Evolutionary conservation across 768 basidiomycete genomes (phyloP), one percentile per base, ranked within the genome.

Genomic region (Hypsizygus marmoreus): DNA sequence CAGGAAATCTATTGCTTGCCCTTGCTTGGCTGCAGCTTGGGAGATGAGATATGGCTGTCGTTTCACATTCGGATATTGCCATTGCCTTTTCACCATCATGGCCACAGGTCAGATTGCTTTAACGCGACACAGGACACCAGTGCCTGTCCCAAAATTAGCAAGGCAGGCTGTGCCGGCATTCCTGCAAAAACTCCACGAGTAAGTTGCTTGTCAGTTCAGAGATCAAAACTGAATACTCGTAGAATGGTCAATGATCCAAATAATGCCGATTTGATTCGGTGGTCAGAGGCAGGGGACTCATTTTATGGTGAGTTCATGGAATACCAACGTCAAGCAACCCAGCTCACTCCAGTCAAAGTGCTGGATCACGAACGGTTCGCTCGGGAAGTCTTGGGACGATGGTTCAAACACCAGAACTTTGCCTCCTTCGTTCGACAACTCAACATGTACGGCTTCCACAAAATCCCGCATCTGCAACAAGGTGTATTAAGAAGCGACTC

Each of bases 401-500:
- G 88, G 84, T 99, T 97, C 82, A 99, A 99, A 65, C 97, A 98
- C 70, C 84, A 88, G 50, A 97, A 95, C 64, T 98, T 97, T 68
- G 80, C 82, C 46, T 89, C 87, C 25, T 97, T 97, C 57, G 92
- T 95, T 13, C 79, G 92, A 11, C 92, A 97, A 62, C 76, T 95
- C 54, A 97, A 95, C 75, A 94, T 94, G 89, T 97, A 95, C 66
- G 91, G 91, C 43, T 93, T 94, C 65, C 89, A 91, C 77, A 89
- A 89, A 72, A 91, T 97, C 36, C 95, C 94, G 0, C 94, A 98
- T 62, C 82, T 97, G 14, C 94, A 95, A 59, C 91, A 95, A 65
- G 94, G 95, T 35, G 93, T 92, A 20, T 77, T 97, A 51, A 88
- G 84, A 61, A 80, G 82, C 63, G 91, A 94, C 47, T 74, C 80